Base-by-base conservation (phyloP, 2,329 filamentous ascomycete species). In the Cephalotrichum gorgonifer region DNA sequence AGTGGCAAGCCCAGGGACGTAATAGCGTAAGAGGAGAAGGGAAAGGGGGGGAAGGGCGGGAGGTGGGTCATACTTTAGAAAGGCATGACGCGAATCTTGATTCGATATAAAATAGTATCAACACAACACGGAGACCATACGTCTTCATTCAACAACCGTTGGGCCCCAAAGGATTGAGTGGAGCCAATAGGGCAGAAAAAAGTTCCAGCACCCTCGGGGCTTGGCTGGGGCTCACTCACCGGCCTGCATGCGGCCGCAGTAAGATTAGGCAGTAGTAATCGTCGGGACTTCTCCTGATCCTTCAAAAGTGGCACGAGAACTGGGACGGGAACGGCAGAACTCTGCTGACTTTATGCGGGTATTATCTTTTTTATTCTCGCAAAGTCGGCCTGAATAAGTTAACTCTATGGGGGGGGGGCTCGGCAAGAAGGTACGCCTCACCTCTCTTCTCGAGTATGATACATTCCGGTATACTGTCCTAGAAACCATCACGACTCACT, bases 321-420 rank as follows among this genome's bases (percentile, higher is more conserved):
- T 15, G 30, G 28, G n/a, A 14, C 17, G 35, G 35, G 35, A 22
- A 39, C 20, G 17, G 35, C 6, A 20, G 17, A n/a, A 5, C 17
- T 33, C 20, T 22, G 41, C 41, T 31, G n/a, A 22, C 43, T 33
- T 44, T 23, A 27, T 26, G 20, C 30, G 43, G 43, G 43, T 44
- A 44, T 44, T 44, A 44, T 44, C 15, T 33, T 44, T 44, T 25
- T n/a, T 26, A n/a, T 27, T 7, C n/a, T n/a, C n/a, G n/a, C n/a
- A n/a, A 43, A 23, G 41, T 22, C 9, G 43, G 20, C 30, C n/a
- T 28, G 27, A 30, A 28, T 11, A 20, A 39, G 35, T 20, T 22
- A 39, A 17, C 17, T 39, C 35, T 22, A 5, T n/a, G n/a, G 17
- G 11, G n/a, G n/a, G n/a, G n/a, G 15, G 11, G n/a, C 35, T 17